Base-by-base conservation (phyloP, 78 protist species). In the Emiliania huxleyi region DNA sequence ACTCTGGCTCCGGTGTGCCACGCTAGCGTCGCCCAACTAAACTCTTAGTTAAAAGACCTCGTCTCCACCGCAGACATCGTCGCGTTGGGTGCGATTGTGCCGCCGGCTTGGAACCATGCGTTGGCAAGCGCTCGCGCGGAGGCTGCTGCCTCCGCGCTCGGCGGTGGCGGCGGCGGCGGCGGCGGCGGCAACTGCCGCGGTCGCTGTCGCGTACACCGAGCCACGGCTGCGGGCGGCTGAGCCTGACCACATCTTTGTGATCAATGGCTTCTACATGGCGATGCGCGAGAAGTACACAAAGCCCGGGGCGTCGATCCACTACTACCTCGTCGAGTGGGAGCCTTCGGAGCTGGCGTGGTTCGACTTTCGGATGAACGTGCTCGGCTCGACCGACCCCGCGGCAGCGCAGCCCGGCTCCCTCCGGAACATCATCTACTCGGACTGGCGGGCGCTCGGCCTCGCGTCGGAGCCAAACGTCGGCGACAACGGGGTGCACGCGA, bases 401-500 rank as follows among this genome's bases (percentile, higher is more conserved):
- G 46, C 42, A 0, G 92, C 92, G 21, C 69, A 19, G 45, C 55
- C 5, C 1, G 93, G 91, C 56, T 62, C 92, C 0, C 37, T 93
- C 52, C 79, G 73, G 26, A 23, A 23, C 6, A 26, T 22, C 73
- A 12, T 62, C 73, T 62, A 21, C 19, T 26, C 73, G 6, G 73
- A 42, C 55, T 93, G 84, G 87, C 0, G 38, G 91, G 33, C 15
- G 46, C 48, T 93, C 26, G 95, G 92, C 19, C 92, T 93, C 75
- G 42, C 55, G 45, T 26, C 3, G 26, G 79, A 43, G 91, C 95
- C 95, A 23, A 73, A 73, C 43, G 19, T 12, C 37, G 56, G 79
- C 37, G 93, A 93, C 90, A 93, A 93, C 85, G 89, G 83, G 43
- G 91, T 93, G 46, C 95, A 93, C 46, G 95, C 95, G n/a, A 33